A percentile compares a stretch with the other conserved stretches of the same genome.
Conservation (phyloP, 495 filamentous ascomycete species). For the Lichina pygmaea region DNA sequence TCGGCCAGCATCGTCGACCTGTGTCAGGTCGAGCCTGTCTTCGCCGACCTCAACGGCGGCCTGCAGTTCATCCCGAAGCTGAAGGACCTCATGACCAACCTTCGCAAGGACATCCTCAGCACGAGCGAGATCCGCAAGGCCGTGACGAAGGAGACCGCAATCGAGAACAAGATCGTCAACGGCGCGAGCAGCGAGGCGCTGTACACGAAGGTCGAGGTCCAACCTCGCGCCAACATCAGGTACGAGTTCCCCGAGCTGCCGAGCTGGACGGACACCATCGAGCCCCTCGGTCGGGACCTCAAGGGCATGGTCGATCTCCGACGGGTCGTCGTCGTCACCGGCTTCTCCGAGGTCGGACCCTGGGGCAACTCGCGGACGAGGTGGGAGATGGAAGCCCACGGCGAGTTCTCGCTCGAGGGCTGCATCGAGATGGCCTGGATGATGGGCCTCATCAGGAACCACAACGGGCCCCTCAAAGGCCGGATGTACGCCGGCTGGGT, state of each 20-base stretch:
- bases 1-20: conserved; percentile 79
- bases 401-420: conserved; percentile 88
- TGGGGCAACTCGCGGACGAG: conserved; percentile 96
- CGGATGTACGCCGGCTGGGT: conserved; percentile 95
- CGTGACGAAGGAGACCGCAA: conserved; percentile 82
- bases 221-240: conserved; percentile 92
- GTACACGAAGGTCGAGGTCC: conserved; percentile 80
- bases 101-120: conserved; percentile 78
- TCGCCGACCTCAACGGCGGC: conserved; percentile 89
- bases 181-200: conserved; percentile 73
- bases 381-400: conserved; percentile 98
- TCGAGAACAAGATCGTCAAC: conserved; percentile 94
- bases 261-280: conserved; percentile 72
- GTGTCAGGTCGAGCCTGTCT: conserved; percentile 86
- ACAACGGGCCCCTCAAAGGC: conserved; percentile 95
- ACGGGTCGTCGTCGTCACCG: conserved; percentile 90
- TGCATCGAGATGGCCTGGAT: conserved; percentile 99
- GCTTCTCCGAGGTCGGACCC: conserved; percentile 85
- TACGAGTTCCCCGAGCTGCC: conserved; percentile 78
- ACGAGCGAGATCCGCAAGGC: conserved; percentile 81
- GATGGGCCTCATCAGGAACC: conserved; percentile 97
- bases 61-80: conserved; percentile 93
- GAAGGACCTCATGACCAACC: conserved; percentile 74
- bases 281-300: conserved; percentile 61
- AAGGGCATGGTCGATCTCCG: conserved; percentile 98